These are phyloP conservation scores for Neonectria coccinea DNA, from an alignment of 2,329 filamentous ascomycete species.

Conservation along the genomic window DNA sequence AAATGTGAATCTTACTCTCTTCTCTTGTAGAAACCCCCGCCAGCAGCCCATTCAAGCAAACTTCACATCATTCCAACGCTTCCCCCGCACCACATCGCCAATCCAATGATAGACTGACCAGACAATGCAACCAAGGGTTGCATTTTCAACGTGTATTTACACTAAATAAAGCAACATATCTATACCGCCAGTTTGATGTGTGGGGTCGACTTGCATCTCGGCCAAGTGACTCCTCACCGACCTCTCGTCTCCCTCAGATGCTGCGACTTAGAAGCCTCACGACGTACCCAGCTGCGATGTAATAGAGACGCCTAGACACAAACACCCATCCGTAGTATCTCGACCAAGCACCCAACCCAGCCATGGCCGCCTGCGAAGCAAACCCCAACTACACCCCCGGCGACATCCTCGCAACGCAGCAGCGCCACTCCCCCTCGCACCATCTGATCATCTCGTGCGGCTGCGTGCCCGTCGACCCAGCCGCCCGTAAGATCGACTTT, in stretches of 20 bases:
- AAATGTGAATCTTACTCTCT: background rate
- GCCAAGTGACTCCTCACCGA: conserved; percentile 1
- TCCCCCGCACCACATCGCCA: background rate
- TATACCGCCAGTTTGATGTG: background rate
- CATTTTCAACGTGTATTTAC: background rate
- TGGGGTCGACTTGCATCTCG: background rate
- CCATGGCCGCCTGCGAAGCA: conserved; percentile 19
- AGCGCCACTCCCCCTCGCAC: conserved; percentile 54
- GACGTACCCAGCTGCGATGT: too few species aligned
- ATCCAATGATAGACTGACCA: too few species aligned
- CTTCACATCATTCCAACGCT: background rate
- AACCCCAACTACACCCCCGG: too few species aligned
- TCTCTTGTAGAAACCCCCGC: background rate
- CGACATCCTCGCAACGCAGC: conserved; percentile 7
- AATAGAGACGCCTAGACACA: too few species aligned
- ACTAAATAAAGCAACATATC: background rate
- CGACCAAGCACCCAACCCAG: background rate
- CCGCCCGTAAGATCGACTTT: conserved; percentile 52
- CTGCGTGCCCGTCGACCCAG: conserved; percentile 57
- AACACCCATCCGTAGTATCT: background rate
- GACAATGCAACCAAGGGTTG: background rate
- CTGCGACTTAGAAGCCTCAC: background rate
- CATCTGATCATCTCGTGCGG: conserved; percentile 60
- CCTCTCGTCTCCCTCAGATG: background rate
- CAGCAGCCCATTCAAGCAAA: background rate